phyloP scores from a whole-genome alignment of 225 moss, liverwort and hornwort genomes.

The Ulota crispa region DNA sequence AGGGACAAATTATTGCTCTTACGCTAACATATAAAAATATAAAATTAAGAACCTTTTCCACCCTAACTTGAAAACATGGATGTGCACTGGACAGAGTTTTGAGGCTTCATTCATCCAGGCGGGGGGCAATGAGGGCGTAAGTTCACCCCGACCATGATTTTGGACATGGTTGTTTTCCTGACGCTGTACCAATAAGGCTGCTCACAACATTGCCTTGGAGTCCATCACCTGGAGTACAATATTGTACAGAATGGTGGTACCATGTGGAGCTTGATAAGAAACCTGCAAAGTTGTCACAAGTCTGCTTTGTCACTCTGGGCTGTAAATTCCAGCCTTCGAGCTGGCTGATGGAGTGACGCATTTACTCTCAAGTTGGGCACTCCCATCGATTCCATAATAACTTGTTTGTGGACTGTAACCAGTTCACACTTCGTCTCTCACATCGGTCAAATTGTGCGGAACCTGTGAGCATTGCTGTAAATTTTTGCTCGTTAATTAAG shows the following conservation, averaged over 20 bases:
- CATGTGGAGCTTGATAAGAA: background rate
- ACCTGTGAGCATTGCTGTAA: background rate
- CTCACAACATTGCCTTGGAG: background rate
- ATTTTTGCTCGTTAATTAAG: background rate
- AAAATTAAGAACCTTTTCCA: too few species aligned
- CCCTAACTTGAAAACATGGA: too few species aligned
- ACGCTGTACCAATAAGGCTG: background rate
- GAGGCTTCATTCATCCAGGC: too few species aligned
- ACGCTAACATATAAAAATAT: too few species aligned
- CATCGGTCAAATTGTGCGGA: background rate
- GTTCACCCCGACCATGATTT: too few species aligned
- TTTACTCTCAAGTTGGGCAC: background rate
- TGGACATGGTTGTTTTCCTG: too few species aligned
- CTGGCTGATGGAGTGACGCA: background rate
- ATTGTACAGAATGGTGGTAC: too few species aligned
- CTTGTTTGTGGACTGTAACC: background rate
- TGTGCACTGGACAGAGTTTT: too few species aligned
- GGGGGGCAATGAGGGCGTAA: too few species aligned
- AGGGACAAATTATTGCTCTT: too few species aligned
- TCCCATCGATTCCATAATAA: background rate
- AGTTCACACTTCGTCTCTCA: slow-evolving; percentile 6
- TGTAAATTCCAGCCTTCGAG: background rate
- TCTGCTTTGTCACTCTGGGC: background rate
- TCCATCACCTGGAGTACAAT: background rate
- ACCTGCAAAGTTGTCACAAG: background rate